A percentile compares a stretch with the other conserved stretches of the same genome.
Conservation (phyloP, 1,284 basidiomycete genomes). For the Trichosporon coremiiforme region DNA sequence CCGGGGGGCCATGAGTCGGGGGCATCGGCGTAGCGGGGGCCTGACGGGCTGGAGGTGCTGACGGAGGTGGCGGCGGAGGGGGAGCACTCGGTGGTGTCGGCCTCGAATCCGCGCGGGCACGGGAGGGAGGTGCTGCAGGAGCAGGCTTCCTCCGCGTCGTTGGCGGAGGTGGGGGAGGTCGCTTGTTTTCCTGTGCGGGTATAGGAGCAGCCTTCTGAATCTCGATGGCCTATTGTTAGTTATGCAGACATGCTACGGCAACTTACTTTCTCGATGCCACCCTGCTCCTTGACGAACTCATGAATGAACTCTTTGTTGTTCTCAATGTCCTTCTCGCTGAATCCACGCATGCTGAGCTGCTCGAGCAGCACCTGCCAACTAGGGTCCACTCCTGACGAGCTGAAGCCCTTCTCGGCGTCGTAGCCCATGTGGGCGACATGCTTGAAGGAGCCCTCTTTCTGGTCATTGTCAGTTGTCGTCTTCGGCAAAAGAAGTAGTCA, state of each 20-base stretch:
- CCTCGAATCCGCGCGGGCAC: slow-evolving; percentile 36
- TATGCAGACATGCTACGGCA: too few species aligned
- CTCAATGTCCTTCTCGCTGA: slow-evolving; percentile 66
- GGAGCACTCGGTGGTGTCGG: slow-evolving; percentile 40
- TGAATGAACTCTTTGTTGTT: slow-evolving; percentile 89
- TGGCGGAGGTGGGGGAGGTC: slow-evolving; percentile 47
- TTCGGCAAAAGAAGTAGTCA: too few species aligned
- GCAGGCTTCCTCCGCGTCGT: slow-evolving; percentile 56
- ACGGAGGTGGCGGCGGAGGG: slow-evolving; percentile 49
- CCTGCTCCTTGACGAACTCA: slow-evolving; percentile 70
- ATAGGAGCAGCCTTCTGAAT: slow-evolving; percentile 9
- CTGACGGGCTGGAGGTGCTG: slow-evolving; percentile 52
- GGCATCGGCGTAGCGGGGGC: slow-evolving; percentile 31
- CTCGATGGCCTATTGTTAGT: slow-evolving; percentile 17
- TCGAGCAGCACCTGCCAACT: slow-evolving; percentile 82
- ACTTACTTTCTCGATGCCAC: slow-evolving; percentile 49
- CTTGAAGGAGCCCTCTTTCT: slow-evolving; percentile 71
- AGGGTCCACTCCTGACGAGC: slow-evolving; percentile 84
- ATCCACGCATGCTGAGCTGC: slow-evolving; percentile 70
- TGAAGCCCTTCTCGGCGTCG: slow-evolving; percentile 81
- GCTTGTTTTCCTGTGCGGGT: slow-evolving; percentile 18
- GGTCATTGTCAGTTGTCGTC: neutral
- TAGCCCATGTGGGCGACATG: slow-evolving; percentile 97
- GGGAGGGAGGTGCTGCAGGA: slow-evolving; percentile 56
- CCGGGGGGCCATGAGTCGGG: slow-evolving; percentile 36